Evolutionary conservation across 2,329 filamentous ascomycete species (phyloP).

Genomic region (Tolypocladium amazonense): DNA sequence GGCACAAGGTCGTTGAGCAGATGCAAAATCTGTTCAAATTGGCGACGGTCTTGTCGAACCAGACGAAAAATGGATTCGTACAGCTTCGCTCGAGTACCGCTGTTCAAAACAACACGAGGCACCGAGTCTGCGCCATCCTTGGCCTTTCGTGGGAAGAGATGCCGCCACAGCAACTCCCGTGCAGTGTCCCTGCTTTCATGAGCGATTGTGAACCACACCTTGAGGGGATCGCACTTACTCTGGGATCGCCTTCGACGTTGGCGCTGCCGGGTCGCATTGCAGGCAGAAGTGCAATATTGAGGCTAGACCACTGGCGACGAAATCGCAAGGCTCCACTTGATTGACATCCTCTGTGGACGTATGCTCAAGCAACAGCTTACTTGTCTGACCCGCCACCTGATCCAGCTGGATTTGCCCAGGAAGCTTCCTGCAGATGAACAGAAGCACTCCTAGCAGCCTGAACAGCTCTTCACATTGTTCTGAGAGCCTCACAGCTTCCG

Average conservation of each 20-base stretch:
- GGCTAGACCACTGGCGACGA: conserved; percentile 17
- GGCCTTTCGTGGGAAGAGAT: conserved; percentile 47
- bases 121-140: conserved; percentile 11
- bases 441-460: conserved; percentile 26
- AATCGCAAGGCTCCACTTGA: conserved; percentile 15
- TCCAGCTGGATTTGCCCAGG: conserved; percentile 19
- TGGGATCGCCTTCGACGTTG: conserved; percentile 13
- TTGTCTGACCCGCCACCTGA: conserved; percentile 16
- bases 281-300: conserved; percentile 20
- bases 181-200: conserved; percentile 14
- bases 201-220: not conserved
- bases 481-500: conserved; percentile 17
- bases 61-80: conserved; percentile 50
- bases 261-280: conserved; percentile 14
- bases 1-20: conserved; percentile 22
- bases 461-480: conserved; percentile 35
- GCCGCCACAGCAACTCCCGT: conserved; percentile 45
- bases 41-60: conserved; percentile 36
- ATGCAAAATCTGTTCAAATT: conserved; percentile 41
- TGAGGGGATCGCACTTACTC: conserved; percentile 8
- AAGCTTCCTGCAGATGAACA: conserved; percentile 19
- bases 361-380: conserved; percentile 26
- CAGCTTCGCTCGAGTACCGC: conserved; percentile 45
- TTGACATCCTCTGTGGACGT: conserved; percentile 26
- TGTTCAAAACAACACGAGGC: conserved; percentile 36